phyloP scores from a whole-genome alignment of 1,284 basidiomycete genomes.

The Tremellales sp. region DNA sequence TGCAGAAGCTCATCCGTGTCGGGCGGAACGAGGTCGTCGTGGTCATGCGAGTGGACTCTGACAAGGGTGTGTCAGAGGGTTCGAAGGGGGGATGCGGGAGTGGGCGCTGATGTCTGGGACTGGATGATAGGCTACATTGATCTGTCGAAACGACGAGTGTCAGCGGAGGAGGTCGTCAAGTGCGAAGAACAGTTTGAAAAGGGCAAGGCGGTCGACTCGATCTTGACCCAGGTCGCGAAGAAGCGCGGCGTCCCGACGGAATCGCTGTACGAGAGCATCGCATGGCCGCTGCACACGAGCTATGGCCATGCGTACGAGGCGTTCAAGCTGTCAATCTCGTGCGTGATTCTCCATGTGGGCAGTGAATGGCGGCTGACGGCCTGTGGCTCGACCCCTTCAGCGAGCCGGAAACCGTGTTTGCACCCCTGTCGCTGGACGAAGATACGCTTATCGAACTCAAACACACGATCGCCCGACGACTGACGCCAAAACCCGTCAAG shows the following conservation, averaged over 20 bases:
- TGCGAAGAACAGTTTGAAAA: conserved; percentile 99
- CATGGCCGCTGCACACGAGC: conserved; percentile 87
- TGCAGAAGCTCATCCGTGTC: conserved; percentile 96
- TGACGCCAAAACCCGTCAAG: conserved; percentile 98
- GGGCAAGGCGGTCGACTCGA: conserved; percentile 89
- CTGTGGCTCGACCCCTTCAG: conserved; percentile 50
- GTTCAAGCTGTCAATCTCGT: conserved; percentile 94
- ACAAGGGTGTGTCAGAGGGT: conserved; percentile 71
- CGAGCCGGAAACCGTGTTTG: conserved; percentile 81
- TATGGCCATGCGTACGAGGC: conserved; percentile 97
- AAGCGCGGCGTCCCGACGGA: conserved; percentile 59
- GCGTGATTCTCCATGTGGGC: conserved; percentile 42
- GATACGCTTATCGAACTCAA: conserved; percentile 68
- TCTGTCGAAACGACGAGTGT: conserved; percentile 98
- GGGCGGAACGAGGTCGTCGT: conserved; percentile 99
- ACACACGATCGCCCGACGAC: conserved; percentile 84
- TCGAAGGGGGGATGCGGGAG: background rate
- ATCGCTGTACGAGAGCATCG: conserved; percentile 81
- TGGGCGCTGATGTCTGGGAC: too few relatives aligned
- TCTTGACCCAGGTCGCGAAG: conserved; percentile 89
- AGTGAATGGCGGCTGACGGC: background rate
- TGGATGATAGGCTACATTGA: conserved; percentile 99
- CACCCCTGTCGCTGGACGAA: conserved; percentile 58
- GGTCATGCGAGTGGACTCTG: conserved; percentile 96
- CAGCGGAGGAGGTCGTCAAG: conserved; percentile 95